These are phyloP conservation scores for Glycyrrhiza uralensis DNA, from an alignment of 306 rosid genomes.

Conservation along the genomic window DNA sequence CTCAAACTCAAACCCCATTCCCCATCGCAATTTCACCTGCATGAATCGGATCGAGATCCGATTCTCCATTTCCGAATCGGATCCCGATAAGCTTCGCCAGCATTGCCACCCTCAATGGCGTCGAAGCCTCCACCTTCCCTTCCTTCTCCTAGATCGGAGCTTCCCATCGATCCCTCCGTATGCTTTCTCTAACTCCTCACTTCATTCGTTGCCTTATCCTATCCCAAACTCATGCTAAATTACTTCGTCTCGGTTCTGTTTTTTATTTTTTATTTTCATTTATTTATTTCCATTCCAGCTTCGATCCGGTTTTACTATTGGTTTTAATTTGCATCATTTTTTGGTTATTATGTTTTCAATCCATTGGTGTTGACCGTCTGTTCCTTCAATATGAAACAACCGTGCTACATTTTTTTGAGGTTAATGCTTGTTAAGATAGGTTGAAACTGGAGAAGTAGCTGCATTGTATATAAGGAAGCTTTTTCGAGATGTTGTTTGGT, in stretches of 20 bases:
- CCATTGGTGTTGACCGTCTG: not conserved
- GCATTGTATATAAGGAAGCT: constrained; percentile 30
- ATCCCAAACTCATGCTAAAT: not conserved
- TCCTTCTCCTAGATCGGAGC: constrained; percentile 58
- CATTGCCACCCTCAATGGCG: constrained; percentile 68
- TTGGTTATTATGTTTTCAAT: not conserved
- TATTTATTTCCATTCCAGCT: not conserved
- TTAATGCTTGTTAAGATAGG: constrained; percentile 25
- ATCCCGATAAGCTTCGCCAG: constrained; percentile 28
- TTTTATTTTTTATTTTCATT: not conserved
- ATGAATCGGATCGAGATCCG: constrained; percentile 67
- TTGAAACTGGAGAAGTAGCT: constrained; percentile 26
- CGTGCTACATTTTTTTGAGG: not conserved
- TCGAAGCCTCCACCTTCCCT: constrained; percentile 60
- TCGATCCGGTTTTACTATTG: constrained; percentile 5
- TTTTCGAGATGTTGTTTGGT: not conserved
- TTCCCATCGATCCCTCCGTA: constrained; percentile 49
- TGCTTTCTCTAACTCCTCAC: not conserved
- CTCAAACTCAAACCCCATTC: not conserved
- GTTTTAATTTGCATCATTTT: not conserved
- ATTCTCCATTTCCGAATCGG: constrained; percentile 37
- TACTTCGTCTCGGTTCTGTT: not conserved
- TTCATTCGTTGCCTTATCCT: not conserved
- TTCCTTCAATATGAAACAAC: not conserved
- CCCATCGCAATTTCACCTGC: constrained; percentile 29